These are phyloP conservation scores for Wallemia hederae DNA, from an alignment of 1,284 basidiomycete species.

Conservation along the genomic window DNA sequence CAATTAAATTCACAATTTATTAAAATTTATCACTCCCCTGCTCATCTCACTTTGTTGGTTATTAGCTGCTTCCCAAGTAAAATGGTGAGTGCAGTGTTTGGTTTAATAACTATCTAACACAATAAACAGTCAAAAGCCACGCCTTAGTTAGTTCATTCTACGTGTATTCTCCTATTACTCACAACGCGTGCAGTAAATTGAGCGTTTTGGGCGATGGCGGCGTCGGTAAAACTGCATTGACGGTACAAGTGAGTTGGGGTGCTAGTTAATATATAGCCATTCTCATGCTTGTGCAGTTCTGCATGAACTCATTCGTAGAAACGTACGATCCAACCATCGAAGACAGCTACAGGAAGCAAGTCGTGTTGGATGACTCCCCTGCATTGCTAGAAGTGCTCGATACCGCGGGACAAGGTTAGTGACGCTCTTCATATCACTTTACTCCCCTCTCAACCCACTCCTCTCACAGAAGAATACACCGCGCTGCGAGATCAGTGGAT, in stretches of 20 bases:
- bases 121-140: slow-evolving; percentile 1
- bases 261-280: background rate
- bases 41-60: too few relatives aligned
- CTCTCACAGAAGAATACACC: slow-evolving; percentile 55
- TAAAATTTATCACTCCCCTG: background rate
- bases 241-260: slow-evolving; percentile 41
- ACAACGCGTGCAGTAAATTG: slow-evolving; percentile 44
- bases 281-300: slow-evolving; percentile 29
- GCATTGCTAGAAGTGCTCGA: slow-evolving; percentile 79
- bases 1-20: too few relatives aligned
- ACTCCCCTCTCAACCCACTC: slow-evolving; percentile 4
- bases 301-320: slow-evolving; percentile 77
- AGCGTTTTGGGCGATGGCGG: slow-evolving; percentile 90
- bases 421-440: slow-evolving; percentile 3
- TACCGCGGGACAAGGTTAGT: slow-evolving; percentile 68
- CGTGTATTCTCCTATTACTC: slow-evolving; percentile 4
- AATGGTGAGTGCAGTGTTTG: background rate
- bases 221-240: slow-evolving; percentile 88
- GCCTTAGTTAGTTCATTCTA: background rate
- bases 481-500: slow-evolving; percentile 98
- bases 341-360: slow-evolving; percentile 71
- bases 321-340: slow-evolving; percentile 81
- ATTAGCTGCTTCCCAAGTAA: too few relatives aligned
- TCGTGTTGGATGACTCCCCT: slow-evolving; percentile 68
- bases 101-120: background rate